A percentile compares a stretch with the other conserved stretches of the same genome.
Conservation (phyloP, 139 green algal genomes). For the Limnomonas spitsbergensis region DNA sequence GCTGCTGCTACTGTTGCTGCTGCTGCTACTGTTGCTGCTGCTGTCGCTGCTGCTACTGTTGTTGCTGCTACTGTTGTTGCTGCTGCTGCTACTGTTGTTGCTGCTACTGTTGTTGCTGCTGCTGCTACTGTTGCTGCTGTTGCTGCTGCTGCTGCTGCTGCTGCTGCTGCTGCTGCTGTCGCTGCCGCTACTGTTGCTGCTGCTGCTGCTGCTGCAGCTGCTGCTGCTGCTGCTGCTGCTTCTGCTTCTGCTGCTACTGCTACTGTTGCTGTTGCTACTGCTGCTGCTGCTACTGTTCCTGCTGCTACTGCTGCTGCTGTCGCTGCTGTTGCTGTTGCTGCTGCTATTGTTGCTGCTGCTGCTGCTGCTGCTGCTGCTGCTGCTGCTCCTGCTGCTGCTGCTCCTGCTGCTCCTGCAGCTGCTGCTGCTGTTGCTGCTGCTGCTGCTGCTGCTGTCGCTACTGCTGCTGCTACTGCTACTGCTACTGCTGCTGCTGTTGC, state of each 20-base stretch:
- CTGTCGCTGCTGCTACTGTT: too few relatives aligned
- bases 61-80: too few relatives aligned
- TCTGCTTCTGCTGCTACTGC: too few relatives aligned
- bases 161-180: too few relatives aligned
- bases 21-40: too few relatives aligned
- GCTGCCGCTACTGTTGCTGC: too few relatives aligned
- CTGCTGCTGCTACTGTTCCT: neutral
- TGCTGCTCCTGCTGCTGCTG: neutral
- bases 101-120: too few relatives aligned
- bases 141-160: too few relatives aligned
- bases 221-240: too few relatives aligned
- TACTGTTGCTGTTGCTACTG: slow-evolving; percentile 10
- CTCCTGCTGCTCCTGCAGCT: slow-evolving; percentile 25
- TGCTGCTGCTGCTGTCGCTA: slow-evolving; percentile 20
- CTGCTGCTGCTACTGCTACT: neutral
- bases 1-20: too few relatives aligned
- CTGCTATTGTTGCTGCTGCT: slow-evolving; percentile 4
- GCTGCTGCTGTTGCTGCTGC: slow-evolving; percentile 6
- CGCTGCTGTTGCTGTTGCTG: slow-evolving; percentile 11
- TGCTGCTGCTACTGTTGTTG: too few relatives aligned
- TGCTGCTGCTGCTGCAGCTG: neutral
- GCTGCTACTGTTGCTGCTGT: too few relatives aligned
- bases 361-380: slow-evolving; percentile 2
- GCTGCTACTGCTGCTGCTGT: slow-evolving; percentile 15
- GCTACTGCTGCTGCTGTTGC: neutral